These are phyloP conservation scores for Yamadazyma songkhlaensis DNA, from an alignment of 1,139 yeast species.

Conservation along the genomic window DNA sequence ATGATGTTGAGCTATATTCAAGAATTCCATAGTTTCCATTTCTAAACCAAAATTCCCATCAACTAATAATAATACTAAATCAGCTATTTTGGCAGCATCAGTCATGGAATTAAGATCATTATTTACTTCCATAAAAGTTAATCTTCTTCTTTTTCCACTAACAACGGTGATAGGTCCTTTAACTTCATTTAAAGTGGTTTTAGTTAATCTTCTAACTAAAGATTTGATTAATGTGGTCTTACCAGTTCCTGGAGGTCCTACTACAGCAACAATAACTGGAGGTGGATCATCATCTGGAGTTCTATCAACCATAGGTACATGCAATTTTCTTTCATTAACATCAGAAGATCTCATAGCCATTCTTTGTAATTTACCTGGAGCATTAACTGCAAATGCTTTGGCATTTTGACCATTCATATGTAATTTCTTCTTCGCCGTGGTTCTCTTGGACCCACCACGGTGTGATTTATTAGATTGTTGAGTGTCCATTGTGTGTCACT, in stretches of 20 bases:
- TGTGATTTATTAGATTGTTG: slow-evolving; percentile 61
- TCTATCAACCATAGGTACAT: slow-evolving; percentile 96
- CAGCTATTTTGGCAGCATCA: slow-evolving; percentile 94
- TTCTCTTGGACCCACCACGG: slow-evolving; percentile 51
- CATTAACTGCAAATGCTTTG: slow-evolving; percentile 91
- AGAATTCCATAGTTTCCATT: slow-evolving; percentile 99
- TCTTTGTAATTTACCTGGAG: slow-evolving; percentile 84
- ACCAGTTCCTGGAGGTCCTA: slow-evolving; percentile 99
- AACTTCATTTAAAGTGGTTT: slow-evolving; percentile 78
- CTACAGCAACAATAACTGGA: slow-evolving; percentile 93
- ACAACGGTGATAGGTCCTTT: slow-evolving; percentile 98
- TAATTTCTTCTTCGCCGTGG: slow-evolving; percentile 77
- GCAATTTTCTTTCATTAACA: slow-evolving; percentile 79
- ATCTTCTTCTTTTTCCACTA: slow-evolving; percentile 88
- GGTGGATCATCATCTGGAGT: slow-evolving; percentile 98
- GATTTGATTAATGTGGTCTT: slow-evolving; percentile 92
- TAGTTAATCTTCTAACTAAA: slow-evolving; percentile 83
- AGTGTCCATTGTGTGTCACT: slow-evolving; percentile 18
- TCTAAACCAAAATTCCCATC: slow-evolving; percentile 98
- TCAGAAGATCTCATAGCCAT: slow-evolving; percentile 86
- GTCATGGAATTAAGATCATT: slow-evolving; percentile 95
- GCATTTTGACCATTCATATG: slow-evolving; percentile 92
- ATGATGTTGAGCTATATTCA: slow-evolving; percentile 94
- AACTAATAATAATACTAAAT: slow-evolving; percentile 79
- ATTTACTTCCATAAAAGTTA: slow-evolving; percentile 89